phyloP scores from a whole-genome alignment of 2,329 filamentous ascomycete species.

The Coniochaeta sp. region DNA sequence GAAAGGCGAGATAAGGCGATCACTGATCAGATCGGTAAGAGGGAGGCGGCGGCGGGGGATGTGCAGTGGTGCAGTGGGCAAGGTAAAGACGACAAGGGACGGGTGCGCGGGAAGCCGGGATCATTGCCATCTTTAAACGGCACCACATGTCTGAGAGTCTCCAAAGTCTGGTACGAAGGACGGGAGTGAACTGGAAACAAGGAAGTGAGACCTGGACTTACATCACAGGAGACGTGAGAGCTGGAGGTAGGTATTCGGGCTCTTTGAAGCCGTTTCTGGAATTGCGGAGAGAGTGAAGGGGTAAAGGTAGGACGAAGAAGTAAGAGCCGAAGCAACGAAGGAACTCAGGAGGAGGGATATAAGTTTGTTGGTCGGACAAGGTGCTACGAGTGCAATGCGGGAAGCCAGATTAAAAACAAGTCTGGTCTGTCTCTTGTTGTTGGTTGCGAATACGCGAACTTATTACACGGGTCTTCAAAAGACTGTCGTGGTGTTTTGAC shows the following conservation, averaged over 20 bases:
- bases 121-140: background rate
- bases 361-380: background rate
- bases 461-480: too few species aligned
- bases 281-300: background rate
- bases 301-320: background rate
- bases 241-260: background rate
- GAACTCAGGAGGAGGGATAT: background rate
- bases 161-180: background rate
- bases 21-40: conserved; percentile 1
- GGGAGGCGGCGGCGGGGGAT: background rate
- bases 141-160: background rate
- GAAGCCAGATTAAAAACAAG: background rate
- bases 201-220: conserved; percentile 2
- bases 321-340: background rate
- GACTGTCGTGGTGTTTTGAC: conserved; percentile 1
- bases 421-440: background rate
- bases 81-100: background rate
- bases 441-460: too few species aligned
- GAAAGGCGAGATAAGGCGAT: background rate
- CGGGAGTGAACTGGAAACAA: background rate
- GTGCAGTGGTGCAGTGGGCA: background rate
- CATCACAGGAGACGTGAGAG: background rate
- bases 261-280: background rate
- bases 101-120: conserved; percentile 1
- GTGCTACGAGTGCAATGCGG: background rate